These are phyloP conservation scores for Catharanthus roseus DNA, from an alignment of 257 asterid genomes.

Conservation along the genomic window DNA sequence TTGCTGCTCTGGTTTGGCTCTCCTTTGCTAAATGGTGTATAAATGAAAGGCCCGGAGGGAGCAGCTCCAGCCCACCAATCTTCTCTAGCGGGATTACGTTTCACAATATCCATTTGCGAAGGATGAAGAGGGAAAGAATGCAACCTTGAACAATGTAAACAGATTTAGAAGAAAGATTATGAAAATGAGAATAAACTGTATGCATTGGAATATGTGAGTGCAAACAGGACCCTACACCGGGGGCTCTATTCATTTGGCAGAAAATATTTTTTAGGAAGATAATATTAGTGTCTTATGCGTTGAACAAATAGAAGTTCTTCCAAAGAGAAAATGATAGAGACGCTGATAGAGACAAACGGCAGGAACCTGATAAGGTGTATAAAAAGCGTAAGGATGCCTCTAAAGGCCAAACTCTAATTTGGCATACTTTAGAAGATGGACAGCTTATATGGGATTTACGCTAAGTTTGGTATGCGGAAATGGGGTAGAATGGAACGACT, in stretches of 20 bases:
- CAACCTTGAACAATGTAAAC: slow-evolving; percentile 46
- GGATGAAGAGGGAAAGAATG: slow-evolving; percentile 93
- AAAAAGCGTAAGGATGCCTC: no score
- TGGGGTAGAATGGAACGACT: no score
- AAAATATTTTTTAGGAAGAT: neutral
- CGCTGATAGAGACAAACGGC: no score
- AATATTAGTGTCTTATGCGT: neutral
- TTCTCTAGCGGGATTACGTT: slow-evolving; percentile 74
- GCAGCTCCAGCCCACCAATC: slow-evolving; percentile 99
- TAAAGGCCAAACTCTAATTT: no score
- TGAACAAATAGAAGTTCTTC: neutral
- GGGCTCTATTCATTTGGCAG: neutral
- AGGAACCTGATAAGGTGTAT: no score
- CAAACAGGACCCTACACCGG: neutral
- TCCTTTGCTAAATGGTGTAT: slow-evolving; percentile 98
- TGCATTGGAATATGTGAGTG: neutral
- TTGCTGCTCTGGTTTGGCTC: slow-evolving; percentile 64
- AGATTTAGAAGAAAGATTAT: neutral
- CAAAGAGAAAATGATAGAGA: neutral
- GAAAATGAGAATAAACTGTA: neutral
- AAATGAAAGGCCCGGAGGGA: slow-evolving; percentile 97
- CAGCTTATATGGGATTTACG: no score
- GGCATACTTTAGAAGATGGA: no score
- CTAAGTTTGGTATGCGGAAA: no score
- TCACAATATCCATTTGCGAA: slow-evolving; percentile 82